Base-by-base conservation (phyloP, 2,329 filamentous ascomycete genomes). In the Colletotrichum somersetense region DNA sequence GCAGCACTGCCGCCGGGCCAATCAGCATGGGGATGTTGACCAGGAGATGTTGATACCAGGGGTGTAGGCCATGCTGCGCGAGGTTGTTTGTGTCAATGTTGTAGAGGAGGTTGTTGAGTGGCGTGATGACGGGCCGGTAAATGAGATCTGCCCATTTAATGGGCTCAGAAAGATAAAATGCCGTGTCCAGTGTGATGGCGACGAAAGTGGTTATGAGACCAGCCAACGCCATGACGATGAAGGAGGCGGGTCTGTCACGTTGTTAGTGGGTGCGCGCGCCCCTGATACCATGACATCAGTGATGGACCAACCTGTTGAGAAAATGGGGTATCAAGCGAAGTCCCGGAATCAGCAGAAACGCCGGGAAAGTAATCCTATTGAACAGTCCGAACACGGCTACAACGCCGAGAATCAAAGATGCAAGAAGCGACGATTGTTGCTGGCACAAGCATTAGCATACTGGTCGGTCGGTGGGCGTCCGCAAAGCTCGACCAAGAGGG, bases 351-450 rank as follows among this genome's bases (percentile, higher is more conserved):
- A 97, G 81, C 73, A 99, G 83, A 80, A 97, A 99, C 18, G 95
- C 96, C 57, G 96, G 96, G 81, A 98, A 98, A 12, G 96, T 99
- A 78, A 98, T 98, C 75, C 96, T 91, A 83, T 98, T 99, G 83
- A 99, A 99, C 71, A 96, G 85, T 62, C 96, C 96, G 78, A 96
- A 93, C 18, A 97, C 92, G 64, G 89, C 87, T 66, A 98, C 89
- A 73, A 95, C 90, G 40, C 94, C 94, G 52, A 99, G 89, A 53
- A 96, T 86, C 52, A 90, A 88, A 70, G 93, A 95, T 26, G 95
- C 91, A 76, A 94, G 85, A 68, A 94, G 85, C 59, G 94, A 93
- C 68, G 93, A 92, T 77, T 89, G 90, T 82, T 95, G 90, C 90
- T 94, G 80, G 70, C 73, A 71, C 14, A 40, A 56, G 33, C n/a